Evolutionary conservation across 163 green algal species (phyloP).

Genomic region (Scenedesmus sp.): DNA sequence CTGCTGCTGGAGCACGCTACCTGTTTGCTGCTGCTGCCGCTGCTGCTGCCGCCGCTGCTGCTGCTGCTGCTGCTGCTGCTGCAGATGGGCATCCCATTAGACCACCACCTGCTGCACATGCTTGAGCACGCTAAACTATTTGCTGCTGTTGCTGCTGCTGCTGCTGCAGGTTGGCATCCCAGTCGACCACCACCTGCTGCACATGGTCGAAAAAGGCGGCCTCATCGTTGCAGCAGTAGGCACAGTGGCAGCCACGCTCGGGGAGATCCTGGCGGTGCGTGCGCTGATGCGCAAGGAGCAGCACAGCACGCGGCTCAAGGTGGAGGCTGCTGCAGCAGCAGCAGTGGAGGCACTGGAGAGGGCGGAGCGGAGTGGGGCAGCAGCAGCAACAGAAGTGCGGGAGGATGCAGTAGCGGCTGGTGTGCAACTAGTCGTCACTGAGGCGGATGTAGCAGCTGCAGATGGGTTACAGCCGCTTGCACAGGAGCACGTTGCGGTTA

Average conservation of each 20-base stretch:
- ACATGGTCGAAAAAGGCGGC: slow-evolving; percentile 57
- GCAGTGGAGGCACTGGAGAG: slow-evolving; percentile 33
- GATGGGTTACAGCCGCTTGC: not conserved
- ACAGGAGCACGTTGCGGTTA: not conserved
- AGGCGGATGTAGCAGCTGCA: not conserved
- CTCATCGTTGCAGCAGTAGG: slow-evolving; percentile 59
- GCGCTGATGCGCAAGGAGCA: not conserved
- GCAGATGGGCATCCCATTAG: not conserved
- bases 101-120: slow-evolving; percentile 1
- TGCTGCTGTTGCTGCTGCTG: not conserved
- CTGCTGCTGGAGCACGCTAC: not conserved
- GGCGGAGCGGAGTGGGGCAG: not conserved
- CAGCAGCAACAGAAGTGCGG: not conserved
- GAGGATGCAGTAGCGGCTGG: not conserved
- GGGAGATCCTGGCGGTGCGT: slow-evolving; percentile 63
- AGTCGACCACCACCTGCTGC: slow-evolving; percentile 60
- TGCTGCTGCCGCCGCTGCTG: too few species aligned
- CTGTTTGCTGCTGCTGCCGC: not conserved
- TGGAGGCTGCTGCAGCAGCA: slow-evolving; percentile 37
- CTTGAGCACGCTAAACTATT: not conserved
- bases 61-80: not conserved
- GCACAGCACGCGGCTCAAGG: not conserved
- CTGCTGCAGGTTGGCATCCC: slow-evolving; percentile 53
- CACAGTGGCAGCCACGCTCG: slow-evolving; percentile 60
- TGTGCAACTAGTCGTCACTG: not conserved